Base-by-base conservation (phyloP, 2,329 filamentous ascomycete genomes). In the Aspergillus floridensis region DNA sequence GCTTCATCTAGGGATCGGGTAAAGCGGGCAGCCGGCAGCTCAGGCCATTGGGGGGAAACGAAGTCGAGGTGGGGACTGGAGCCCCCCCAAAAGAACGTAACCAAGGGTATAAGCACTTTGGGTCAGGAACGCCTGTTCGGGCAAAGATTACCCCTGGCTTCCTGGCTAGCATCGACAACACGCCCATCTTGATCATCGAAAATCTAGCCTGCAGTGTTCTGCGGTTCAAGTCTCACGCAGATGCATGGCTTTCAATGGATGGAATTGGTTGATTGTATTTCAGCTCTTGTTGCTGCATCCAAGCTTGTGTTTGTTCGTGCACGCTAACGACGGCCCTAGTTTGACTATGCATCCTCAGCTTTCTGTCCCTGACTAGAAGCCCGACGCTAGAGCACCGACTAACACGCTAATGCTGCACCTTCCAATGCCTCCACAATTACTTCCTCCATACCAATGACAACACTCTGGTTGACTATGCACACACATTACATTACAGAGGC, bases 91-190 rank as follows among this genome's bases (percentile, higher is more conserved):
- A 44, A 44, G 16, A 44, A 61, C 57, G 59, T 62, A 58, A 8
- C 56, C 55, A 62, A 55, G 49, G 59, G 49, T 51, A 55, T 38
- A 47, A 47, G 38, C 41, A 38, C 38, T 53, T 44, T 57, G 59
- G 53, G 44, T 56, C 59, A 65, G 58, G 62, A 63, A 64, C 61
- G 47, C 56, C 58, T 49, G 46, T 58, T 61, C 53, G 24, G 57
- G 63, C 57, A 65, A 60, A 44, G 62, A 66, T 63, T 58, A 44
- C 32, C 56, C 52, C 22, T 26, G 38, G 19, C n/a, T 32, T 51
- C 44, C 24, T 57, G 49, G 31, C 48, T 35, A 52, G 16, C 29
- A 44, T 57, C 19, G 24, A 57, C 49, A 47, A 24, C 41, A 32
- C 12, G 10, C 26, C 26, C 24, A 24, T 4, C 47, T 16, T 47